These are phyloP conservation scores for Agaricus subrufescens DNA, from an alignment of 768 basidiomycete species.

Conservation along the genomic window DNA sequence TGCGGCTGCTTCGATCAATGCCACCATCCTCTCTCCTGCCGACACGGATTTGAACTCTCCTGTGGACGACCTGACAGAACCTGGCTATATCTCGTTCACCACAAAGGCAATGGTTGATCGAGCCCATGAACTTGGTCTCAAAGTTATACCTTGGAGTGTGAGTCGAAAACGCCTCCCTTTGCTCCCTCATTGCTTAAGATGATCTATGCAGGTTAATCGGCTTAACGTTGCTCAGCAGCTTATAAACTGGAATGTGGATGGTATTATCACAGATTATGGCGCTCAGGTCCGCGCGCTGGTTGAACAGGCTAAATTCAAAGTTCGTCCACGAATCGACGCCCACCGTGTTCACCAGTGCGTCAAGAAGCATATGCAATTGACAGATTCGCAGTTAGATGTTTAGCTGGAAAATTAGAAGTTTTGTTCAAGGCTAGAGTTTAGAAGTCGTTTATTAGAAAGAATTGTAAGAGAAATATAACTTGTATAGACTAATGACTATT, in stretches of 20 bases:
- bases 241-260: slow-evolving; percentile 59
- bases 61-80: slow-evolving; percentile 35
- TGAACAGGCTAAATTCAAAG: slow-evolving; percentile 44
- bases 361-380: slow-evolving; percentile 40
- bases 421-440: no score
- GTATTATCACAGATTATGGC: slow-evolving; percentile 78
- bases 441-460: no score
- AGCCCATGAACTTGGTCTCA: slow-evolving; percentile 58
- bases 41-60: slow-evolving; percentile 37
- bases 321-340: slow-evolving; percentile 57
- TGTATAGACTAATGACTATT: no score
- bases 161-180: slow-evolving; percentile 12
- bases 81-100: slow-evolving; percentile 51
- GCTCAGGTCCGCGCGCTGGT: slow-evolving; percentile 51
- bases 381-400: no score
- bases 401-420: no score
- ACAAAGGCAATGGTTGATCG: slow-evolving; percentile 64
- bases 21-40: slow-evolving; percentile 61
- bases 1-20: slow-evolving; percentile 62
- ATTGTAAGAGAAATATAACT: no score
- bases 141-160: slow-evolving; percentile 75
- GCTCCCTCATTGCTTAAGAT: not conserved
- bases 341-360: slow-evolving; percentile 60
- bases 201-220: slow-evolving; percentile 46
- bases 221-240: slow-evolving; percentile 60